These are phyloP conservation scores for Artemisia annua DNA, from an alignment of 129 eudicot genomes.

Conservation along the genomic window DNA sequence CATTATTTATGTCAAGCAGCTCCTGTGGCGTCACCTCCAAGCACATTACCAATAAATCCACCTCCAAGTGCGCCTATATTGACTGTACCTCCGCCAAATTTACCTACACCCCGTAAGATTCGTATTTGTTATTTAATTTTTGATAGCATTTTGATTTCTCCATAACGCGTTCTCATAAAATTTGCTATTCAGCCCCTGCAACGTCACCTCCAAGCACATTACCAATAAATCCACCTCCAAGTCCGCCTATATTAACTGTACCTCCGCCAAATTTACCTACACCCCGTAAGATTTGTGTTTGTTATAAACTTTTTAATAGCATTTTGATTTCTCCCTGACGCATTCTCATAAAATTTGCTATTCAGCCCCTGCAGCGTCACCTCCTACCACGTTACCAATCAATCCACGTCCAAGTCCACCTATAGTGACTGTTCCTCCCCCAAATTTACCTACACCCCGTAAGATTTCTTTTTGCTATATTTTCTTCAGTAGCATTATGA, in stretches of 20 bases:
- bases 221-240: too few species aligned
- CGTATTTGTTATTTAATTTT: constrained; percentile 19
- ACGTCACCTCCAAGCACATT: too few species aligned
- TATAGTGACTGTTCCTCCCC: too few species aligned
- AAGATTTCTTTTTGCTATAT: not conserved
- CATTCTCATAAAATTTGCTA: not conserved
- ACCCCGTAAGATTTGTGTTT: too few species aligned
- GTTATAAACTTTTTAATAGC: too few species aligned
- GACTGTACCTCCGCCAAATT: constrained; percentile 39
- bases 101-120: constrained; percentile 28
- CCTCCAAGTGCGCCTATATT: constrained; percentile 29
- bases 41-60: constrained; percentile 39
- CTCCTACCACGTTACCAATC: constrained; percentile 50
- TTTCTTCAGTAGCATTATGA: not conserved
- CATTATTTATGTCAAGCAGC: constrained; percentile 14
- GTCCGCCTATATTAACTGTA: too few species aligned
- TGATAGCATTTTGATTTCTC: too few species aligned
- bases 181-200: too few species aligned
- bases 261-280: too few species aligned
- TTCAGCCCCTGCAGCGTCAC: constrained; percentile 35
- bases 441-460: too few species aligned
- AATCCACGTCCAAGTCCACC: constrained; percentile 9
- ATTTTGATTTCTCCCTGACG: too few species aligned
- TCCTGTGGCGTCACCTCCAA: not conserved
- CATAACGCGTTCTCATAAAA: too few species aligned